Conservation (phyloP, 345 rosid genomes). For the Rhodomyrtus tomentosa region DNA sequence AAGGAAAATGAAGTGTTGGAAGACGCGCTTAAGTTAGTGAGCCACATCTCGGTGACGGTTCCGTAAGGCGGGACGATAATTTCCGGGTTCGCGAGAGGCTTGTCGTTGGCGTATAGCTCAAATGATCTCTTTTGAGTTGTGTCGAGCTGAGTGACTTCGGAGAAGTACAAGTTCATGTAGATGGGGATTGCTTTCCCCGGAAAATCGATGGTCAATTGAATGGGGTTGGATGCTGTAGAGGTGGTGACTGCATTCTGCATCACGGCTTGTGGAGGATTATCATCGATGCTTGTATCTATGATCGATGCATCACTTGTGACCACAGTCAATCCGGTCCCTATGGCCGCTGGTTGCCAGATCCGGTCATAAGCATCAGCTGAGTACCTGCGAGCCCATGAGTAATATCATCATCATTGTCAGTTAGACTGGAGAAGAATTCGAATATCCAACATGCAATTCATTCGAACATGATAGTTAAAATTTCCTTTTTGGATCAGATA, state of each 20-base stretch:
- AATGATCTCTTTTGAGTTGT: constrained; percentile 24
- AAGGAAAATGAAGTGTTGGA: constrained; percentile 19
- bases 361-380: constrained; percentile 20
- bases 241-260: constrained; percentile 22
- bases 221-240: background rate
- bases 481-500: background rate
- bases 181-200: constrained; percentile 8
- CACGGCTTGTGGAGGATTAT: constrained; percentile 21
- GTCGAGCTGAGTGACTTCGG: constrained; percentile 25
- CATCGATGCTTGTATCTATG: constrained; percentile 1
- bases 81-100: background rate
- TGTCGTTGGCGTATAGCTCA: constrained; percentile 4
- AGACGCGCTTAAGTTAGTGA: constrained; percentile 9
- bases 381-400: background rate
- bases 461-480: background rate
- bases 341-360: constrained; percentile 22
- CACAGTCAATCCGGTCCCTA: background rate
- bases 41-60: background rate
- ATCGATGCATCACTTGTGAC: constrained; percentile 2
- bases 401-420: background rate
- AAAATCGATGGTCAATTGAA: background rate
- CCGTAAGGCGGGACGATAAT: constrained; percentile 20
- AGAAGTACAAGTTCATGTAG: constrained; percentile 28
- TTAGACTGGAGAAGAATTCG: background rate
- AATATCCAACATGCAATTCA: background rate